These are phyloP conservation scores for Rosa hybrid DNA, from an alignment of 331 rosid genomes.

Conservation along the genomic window DNA sequence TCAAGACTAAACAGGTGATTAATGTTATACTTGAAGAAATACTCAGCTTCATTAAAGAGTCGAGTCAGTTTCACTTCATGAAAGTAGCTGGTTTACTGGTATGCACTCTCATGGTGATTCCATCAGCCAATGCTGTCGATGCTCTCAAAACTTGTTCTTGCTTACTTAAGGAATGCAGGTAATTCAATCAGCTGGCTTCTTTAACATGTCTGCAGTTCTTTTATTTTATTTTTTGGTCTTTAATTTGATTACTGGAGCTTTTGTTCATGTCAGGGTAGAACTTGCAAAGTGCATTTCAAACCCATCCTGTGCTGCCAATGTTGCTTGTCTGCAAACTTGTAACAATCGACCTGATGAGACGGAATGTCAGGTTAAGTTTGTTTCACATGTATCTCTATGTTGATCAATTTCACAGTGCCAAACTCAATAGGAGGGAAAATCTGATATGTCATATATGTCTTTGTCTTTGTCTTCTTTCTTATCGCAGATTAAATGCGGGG, in stretches of 20 bases:
- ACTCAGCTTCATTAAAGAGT: conserved; percentile 32
- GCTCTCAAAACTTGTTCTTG: conserved; percentile 96
- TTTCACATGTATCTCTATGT: conserved; percentile 9
- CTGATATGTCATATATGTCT: conserved; percentile 19
- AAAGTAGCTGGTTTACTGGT: conserved; percentile 51
- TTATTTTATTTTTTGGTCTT: background rate
- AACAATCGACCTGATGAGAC: conserved; percentile 94
- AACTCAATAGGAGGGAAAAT: conserved; percentile 6
- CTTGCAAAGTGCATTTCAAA: conserved; percentile 78
- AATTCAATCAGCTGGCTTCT: background rate
- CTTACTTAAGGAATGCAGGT: conserved; percentile 97
- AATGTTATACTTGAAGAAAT: conserved; percentile 31
- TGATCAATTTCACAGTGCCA: background rate
- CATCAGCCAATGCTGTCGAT: conserved; percentile 84
- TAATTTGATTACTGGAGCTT: conserved; percentile 26
- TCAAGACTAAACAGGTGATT: conserved; percentile 33
- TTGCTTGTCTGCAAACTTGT: conserved; percentile 98
- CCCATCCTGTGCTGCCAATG: conserved; percentile 90
- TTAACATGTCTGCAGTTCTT: background rate
- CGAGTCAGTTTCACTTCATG: conserved; percentile 52
- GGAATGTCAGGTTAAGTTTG: conserved; percentile 80
- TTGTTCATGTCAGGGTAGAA: conserved; percentile 68
- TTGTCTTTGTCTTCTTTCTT: conserved; percentile 14
- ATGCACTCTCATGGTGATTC: conserved; percentile 56
- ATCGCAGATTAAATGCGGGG: conserved; percentile 86